phyloP scores from a whole-genome alignment of 306 rosid species.

The Dalbergia oliveri region DNA sequence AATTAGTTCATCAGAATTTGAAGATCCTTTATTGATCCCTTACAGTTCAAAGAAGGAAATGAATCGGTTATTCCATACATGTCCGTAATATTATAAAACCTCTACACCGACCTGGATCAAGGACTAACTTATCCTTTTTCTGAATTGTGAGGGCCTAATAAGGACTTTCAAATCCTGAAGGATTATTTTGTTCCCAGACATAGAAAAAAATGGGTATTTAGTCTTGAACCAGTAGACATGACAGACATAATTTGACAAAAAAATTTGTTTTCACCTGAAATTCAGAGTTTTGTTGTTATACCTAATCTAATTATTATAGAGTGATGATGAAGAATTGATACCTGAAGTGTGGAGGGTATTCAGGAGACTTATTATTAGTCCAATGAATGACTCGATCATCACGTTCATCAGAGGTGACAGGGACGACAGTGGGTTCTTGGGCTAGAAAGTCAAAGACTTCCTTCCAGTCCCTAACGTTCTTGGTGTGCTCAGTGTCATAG shows the following conservation, averaged over 20 bases:
- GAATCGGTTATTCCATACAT: too few relatives aligned
- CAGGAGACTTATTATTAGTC: constrained; percentile 68
- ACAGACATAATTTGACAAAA: neutral
- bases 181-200: too few relatives aligned
- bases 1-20: too few relatives aligned
- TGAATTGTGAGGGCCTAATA: too few relatives aligned
- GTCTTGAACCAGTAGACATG: neutral
- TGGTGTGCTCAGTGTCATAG: constrained; percentile 72
- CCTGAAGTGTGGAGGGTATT: constrained; percentile 65
- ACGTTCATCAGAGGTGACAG: constrained; percentile 50
- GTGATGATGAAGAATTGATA: constrained; percentile 38
- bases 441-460: constrained; percentile 65
- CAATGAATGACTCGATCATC: constrained; percentile 49
- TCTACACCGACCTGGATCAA: too few relatives aligned
- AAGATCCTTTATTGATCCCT: too few relatives aligned
- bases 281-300: too few relatives aligned
- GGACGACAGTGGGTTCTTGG: constrained; percentile 58
- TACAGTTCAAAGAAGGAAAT: too few relatives aligned
- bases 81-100: too few relatives aligned
- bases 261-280: neutral
- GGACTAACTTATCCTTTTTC: too few relatives aligned
- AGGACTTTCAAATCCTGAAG: too few relatives aligned
- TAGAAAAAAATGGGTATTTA: too few relatives aligned
- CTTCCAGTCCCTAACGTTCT: constrained; percentile 88
- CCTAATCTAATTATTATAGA: neutral